Evolutionary conservation across 768 basidiomycete species (phyloP), one percentile per base, ranked within the genome.

Genomic region (Crepidotus variabilis): DNA sequence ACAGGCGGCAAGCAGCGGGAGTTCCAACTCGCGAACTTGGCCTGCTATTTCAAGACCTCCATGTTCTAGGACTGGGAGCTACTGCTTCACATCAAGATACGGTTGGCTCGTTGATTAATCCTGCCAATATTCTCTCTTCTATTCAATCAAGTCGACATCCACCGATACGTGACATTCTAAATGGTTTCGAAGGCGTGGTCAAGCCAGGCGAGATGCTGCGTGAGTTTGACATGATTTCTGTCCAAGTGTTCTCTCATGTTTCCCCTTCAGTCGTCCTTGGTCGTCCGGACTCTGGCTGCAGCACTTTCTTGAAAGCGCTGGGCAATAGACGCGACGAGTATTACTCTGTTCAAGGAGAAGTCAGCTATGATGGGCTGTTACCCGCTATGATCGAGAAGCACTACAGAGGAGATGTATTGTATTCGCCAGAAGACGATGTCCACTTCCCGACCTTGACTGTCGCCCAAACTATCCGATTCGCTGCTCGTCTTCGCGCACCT

Each of bases 361-460:
- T 92, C 4, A 74, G 78, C 52, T 97, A 95, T 68, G 90, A 91
- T 63, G 85, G 90, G 0, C 77, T 95, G 56, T 69, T 83, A 0
- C 82, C 89, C 2, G 71, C 80, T 1, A 81, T 90, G 46, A 78
- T 95, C 52, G 57, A 67, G 51, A 78, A 81, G 56, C 79, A 81
- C 52, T 88, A 83, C 67, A 84, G 87, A 1, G 94, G 93, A 33
- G 92, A 92, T 66, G 85, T 91, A 1, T 81, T 83, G 51, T 93
- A 91, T 68, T 86, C 81, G 59, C 89, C 90, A 0, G 92, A 92
- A 71, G 92, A 93, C 65, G 92, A 95, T 67, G 75, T 90, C 10
- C 92, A 94, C 66, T 89, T 94, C 64, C 88, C 92, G 2, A 90
- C 88, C 9, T 78, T 97, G 18, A 90, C 88, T 10, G 90, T 93